phyloP scores from a whole-genome alignment of 2,329 filamentous ascomycete species.

The Thelonectria blattea region DNA sequence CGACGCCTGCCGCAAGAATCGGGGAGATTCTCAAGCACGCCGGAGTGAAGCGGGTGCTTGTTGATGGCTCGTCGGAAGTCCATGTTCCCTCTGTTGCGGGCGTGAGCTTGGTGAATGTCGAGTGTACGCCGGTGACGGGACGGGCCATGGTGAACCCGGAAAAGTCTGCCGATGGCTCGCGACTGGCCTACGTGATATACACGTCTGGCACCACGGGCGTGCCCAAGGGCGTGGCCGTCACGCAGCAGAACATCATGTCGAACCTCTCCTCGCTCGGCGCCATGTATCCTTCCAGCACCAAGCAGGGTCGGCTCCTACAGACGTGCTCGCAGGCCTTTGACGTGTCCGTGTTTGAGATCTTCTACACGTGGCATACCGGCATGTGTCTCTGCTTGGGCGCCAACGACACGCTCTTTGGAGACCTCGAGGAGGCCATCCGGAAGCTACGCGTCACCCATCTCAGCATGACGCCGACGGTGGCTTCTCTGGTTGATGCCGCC shows the following conservation, averaged over 20 bases:
- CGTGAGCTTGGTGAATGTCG: conserved; percentile 44
- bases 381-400: conserved; percentile 79
- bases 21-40: conserved; percentile 68
- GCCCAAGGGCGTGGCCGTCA: conserved; percentile 82
- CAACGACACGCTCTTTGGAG: conserved; percentile 75
- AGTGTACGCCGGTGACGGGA: conserved; percentile 33
- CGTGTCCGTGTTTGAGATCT: conserved; percentile 89
- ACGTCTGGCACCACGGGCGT: conserved; percentile 83
- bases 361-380: conserved; percentile 80
- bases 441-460: conserved; percentile 74
- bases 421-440: conserved; percentile 73
- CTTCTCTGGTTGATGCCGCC: conserved; percentile 71
- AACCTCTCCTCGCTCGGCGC: conserved; percentile 72
- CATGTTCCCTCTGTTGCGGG: conserved; percentile 21
- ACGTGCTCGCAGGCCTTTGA: conserved; percentile 86
- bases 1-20: conserved; percentile 68
- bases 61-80: conserved; percentile 41
- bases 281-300: conserved; percentile 64
- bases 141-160: conserved; percentile 47
- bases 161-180: conserved; percentile 49
- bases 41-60: conserved; percentile 52
- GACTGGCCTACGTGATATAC: conserved; percentile 78
- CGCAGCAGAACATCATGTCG: conserved; percentile 75
- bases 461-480: conserved; percentile 85
- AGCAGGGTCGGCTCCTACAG: conserved; percentile 71